These are phyloP conservation scores for Trichophyton equinum DNA, from an alignment of 2,329 filamentous ascomycete genomes.

Conservation along the genomic window DNA sequence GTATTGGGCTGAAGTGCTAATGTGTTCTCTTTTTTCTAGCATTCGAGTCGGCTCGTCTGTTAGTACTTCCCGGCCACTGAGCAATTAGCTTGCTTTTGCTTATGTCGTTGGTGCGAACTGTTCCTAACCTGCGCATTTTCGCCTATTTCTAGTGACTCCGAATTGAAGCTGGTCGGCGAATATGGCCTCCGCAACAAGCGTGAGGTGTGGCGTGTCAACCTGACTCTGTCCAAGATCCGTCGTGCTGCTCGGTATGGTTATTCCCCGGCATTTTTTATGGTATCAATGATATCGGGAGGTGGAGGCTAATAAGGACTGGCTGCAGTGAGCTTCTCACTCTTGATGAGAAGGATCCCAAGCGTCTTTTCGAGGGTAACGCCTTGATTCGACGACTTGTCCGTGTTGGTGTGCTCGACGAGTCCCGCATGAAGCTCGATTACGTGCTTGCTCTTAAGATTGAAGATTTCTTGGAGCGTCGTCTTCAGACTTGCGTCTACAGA, in stretches of 20 bases:
- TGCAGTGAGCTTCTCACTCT: constrained; percentile 95
- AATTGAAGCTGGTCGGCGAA: constrained; percentile 99
- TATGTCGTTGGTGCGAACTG: constrained; percentile 66
- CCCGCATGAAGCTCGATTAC: constrained; percentile 99
- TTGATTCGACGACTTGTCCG: constrained; percentile 99
- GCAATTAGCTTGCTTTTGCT: constrained; percentile 89
- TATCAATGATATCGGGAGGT: neutral
- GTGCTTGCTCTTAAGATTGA: constrained; percentile 97
- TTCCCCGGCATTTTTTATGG: neutral
- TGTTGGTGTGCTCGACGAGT: constrained; percentile 98
- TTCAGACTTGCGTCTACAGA: constrained; percentile 99
- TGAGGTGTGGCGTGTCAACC: constrained; percentile 99
- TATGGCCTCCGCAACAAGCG: constrained; percentile 99
- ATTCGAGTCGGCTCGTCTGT: constrained; percentile 99
- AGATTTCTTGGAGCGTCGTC: constrained; percentile 99
- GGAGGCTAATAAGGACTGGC: neutral
- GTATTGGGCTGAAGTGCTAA: constrained; percentile 25
- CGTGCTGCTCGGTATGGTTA: constrained; percentile 89
- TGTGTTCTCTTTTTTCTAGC: constrained; percentile 34
- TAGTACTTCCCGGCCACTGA: constrained; percentile 92
- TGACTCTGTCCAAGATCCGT: constrained; percentile 99
- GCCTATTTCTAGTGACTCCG: constrained; percentile 66
- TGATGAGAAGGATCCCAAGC: constrained; percentile 99
- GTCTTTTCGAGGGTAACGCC: constrained; percentile 99
- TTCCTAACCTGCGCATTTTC: constrained; percentile 50